Conservation (phyloP, 345 rosid species). For the Populus euphratica region DNA sequence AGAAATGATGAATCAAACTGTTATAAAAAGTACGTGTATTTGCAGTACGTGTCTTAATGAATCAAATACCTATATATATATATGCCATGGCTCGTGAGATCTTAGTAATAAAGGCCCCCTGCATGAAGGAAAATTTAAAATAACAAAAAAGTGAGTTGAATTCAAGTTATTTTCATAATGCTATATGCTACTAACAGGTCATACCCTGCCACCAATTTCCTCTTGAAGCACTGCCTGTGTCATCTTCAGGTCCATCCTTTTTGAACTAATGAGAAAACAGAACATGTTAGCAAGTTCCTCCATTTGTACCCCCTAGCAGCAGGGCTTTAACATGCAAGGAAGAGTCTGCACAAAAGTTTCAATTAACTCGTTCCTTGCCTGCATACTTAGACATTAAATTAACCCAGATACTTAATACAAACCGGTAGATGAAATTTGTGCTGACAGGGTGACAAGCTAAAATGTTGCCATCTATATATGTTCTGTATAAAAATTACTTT, state of each 20-base stretch:
- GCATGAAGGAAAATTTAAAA: slow-evolving; percentile 11
- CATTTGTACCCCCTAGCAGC: neutral
- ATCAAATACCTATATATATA: slow-evolving; percentile 17
- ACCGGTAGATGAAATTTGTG: neutral
- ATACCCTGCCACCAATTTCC: slow-evolving; percentile 99
- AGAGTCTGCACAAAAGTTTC: neutral
- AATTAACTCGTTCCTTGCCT: neutral
- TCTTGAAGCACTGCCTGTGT: slow-evolving; percentile 70
- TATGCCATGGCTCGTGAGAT: slow-evolving; percentile 3
- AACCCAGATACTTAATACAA: neutral
- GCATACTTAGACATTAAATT: neutral
- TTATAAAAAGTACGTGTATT: neutral
- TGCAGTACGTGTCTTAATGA: neutral
- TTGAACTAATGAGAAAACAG: slow-evolving; percentile 36
- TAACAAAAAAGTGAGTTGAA: neutral
- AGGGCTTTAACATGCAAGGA: neutral
- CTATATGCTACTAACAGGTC: neutral
- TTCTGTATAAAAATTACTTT: too few species aligned
- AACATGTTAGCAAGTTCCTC: slow-evolving; percentile 1
- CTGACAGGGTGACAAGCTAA: too few species aligned
- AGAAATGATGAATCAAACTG: neutral
- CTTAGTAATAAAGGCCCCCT: slow-evolving; percentile 62
- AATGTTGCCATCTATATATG: too few species aligned
- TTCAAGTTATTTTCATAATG: neutral
- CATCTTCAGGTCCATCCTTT: slow-evolving; percentile 72